These are phyloP conservation scores for Ganoderma sp. DNA, from an alignment of 1,284 basidiomycete species.

Conservation along the genomic window DNA sequence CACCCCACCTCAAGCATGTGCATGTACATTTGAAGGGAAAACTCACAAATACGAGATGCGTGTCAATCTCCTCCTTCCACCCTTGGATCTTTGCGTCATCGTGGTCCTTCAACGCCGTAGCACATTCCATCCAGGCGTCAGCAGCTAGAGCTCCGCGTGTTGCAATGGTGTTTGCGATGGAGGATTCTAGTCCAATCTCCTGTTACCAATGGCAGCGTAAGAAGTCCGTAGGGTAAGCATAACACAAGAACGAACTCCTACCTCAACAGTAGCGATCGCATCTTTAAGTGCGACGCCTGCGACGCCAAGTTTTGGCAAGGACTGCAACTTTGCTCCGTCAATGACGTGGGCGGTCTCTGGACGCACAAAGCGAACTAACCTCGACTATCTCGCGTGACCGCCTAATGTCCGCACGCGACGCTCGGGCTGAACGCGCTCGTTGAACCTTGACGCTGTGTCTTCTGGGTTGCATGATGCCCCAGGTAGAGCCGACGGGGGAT, in stretches of 20 bases:
- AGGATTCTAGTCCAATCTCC: slow-evolving; percentile 11
- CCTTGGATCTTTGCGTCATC: slow-evolving; percentile 28
- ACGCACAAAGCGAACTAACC: slow-evolving; percentile 7
- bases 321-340: background rate
- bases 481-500: background rate
- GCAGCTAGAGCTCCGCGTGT: slow-evolving; percentile 8
- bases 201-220: background rate
- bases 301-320: background rate
- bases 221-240: background rate
- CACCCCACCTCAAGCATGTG: background rate
- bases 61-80: slow-evolving; percentile 36
- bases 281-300: slow-evolving; percentile 5
- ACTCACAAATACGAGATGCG: slow-evolving; percentile 35
- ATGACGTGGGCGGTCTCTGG: background rate
- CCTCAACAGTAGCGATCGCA: background rate
- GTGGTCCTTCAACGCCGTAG: slow-evolving; percentile 30
- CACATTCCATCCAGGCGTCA: slow-evolving; percentile 30
- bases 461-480: background rate
- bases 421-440: slow-evolving; percentile 9
- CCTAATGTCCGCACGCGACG: background rate
- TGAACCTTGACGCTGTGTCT: slow-evolving; percentile 8
- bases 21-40: background rate
- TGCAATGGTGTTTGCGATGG: background rate
- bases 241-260: background rate
- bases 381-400: slow-evolving; percentile 18